Evolutionary conservation across 1,284 basidiomycete genomes (phyloP), one percentile per base, ranked within the genome.

Genomic region (Ganoderma sp.): DNA sequence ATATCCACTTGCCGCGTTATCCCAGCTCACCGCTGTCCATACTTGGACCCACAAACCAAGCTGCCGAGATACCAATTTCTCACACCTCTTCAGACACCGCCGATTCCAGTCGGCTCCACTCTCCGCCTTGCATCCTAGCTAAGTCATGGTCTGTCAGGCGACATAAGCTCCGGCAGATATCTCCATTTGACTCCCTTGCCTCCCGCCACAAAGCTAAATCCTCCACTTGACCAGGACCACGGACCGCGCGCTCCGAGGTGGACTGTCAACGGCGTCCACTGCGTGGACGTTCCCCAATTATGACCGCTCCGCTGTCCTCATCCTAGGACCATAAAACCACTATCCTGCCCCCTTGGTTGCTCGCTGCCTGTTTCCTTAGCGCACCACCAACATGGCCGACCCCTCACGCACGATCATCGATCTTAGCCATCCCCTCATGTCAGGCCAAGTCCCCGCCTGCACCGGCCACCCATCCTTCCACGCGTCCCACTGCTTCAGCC

Each of bases 401-500:
- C 12, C 58, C 32, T 12, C 54, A 4, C 64, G 22, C 15, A 60
- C 60, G 14, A 62, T 77, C 67, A 67, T 89, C 74, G 88, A 90
- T 76, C 84, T 90, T 42, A 84, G 87, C 2, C 88, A 90, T 70
- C 77, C 79, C 22, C 80, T 91, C 63, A 76, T 82, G 43, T 69
- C 79, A 8, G 74, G 75, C 22, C 82, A 68, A 61, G 75, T 80
- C 28, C 80, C 83, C 37, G 78, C 85, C 17, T 91, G 89, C 76
- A 85, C 87, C 4, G 86, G 87, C 0, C 88, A 90, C 73, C 85
- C 87, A 0, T 67, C 74, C 6, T 87, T 86, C 75, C 73, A 69
- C 28, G 82, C 79, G 60, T 74, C 71, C 22, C 73, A 69, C 64
- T 68, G 66, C 45, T 72, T 70, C 65, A 69, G 71, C 45, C 63